phyloP scores from a whole-genome alignment of 768 basidiomycete genomes.

The Pisolithus sp. region DNA sequence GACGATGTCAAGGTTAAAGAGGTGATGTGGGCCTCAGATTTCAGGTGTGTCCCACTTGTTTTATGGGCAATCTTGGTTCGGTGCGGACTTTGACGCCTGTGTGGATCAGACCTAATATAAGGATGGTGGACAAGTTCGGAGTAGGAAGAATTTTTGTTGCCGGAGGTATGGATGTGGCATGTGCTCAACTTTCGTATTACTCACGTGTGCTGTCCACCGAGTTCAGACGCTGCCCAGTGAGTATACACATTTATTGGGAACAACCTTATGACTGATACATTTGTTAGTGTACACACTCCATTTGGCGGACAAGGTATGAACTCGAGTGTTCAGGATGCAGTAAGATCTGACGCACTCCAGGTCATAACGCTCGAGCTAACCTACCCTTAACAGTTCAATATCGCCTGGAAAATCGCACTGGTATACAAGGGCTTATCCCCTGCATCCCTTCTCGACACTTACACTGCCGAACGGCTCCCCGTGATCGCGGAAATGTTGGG shows the following conservation, averaged over 20 bases:
- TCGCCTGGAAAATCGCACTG: slow-evolving; percentile 38
- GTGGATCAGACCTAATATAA: background rate
- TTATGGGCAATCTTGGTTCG: too few species aligned
- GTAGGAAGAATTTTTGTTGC: slow-evolving; percentile 32
- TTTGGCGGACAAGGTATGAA: too few species aligned
- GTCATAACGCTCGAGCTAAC: background rate
- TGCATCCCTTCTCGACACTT: slow-evolving; percentile 29
- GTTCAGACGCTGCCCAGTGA: slow-evolving; percentile 41
- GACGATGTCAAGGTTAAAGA: slow-evolving; percentile 8
- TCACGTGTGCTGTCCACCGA: background rate
- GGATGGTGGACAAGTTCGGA: too few species aligned
- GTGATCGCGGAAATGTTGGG: slow-evolving; percentile 37
- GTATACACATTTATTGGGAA: background rate
- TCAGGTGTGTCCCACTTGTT: slow-evolving; percentile 17
- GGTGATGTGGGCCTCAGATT: slow-evolving; percentile 20
- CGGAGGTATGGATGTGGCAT: slow-evolving; percentile 31
- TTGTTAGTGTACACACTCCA: too few species aligned
- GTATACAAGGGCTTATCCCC: slow-evolving; percentile 13
- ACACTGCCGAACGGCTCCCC: slow-evolving; percentile 35
- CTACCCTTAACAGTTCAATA: slow-evolving; percentile 25
- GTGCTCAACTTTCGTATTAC: background rate
- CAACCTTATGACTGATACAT: too few species aligned
- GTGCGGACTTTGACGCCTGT: too few species aligned
- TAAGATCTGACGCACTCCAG: too few species aligned
- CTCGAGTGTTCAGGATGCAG: too few species aligned